Evolutionary conservation across 305 asterid genomes (phyloP), one percentile per base, ranked within the genome.

Genomic region (Fraxinus baroniana): DNA sequence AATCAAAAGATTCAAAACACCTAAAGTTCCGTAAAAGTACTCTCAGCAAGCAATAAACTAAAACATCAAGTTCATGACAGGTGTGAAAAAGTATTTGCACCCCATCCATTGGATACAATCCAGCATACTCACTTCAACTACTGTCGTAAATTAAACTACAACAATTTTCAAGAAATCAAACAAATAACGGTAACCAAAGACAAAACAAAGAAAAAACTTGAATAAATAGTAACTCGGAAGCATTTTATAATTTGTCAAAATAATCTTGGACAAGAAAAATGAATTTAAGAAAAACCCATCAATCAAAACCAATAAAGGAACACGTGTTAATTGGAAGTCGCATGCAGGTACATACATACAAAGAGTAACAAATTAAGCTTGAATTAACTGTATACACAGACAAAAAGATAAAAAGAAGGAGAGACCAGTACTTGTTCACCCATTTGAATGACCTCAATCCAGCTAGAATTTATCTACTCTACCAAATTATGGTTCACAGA

Each of bases 361-460:
- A 1, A 24, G 0, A 24, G 26, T 24, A 24, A 24, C 26, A 1
- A 26, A 66, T 26, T 18, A 33, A 66, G 36, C 36, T 66, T 9
- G 73, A 60, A 60, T 7, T 7, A 82, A 82, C 37, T 62, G 75
- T 5, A 71, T 5, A 71, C 18, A 7, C 39, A 41, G 33, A 60
- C 20, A 15, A 3, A 79, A 5, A 28, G 44, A 1, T 36, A 64
- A 7, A 74, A 71, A 80, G 32, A 49, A 82, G 83, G 83, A 76
- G 49, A 84, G 79, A 94, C 99, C 97, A 52, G 81, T 90, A 18
- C 84, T 86, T 90, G 92, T 83, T 95, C 97, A 39, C 97, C 94
- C 87, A 94, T 88, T 80, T 87, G 88, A 86, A 91, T 80, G 52
- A 94, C 99, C 71, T 94, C 94, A 55, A 91, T 92, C 98, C 99